A percentile compares a stretch with the other conserved stretches of the same genome.
Evolutionary conservation across 306 rosid genomes (phyloP).

Genomic region (Betula pendula): DNA sequence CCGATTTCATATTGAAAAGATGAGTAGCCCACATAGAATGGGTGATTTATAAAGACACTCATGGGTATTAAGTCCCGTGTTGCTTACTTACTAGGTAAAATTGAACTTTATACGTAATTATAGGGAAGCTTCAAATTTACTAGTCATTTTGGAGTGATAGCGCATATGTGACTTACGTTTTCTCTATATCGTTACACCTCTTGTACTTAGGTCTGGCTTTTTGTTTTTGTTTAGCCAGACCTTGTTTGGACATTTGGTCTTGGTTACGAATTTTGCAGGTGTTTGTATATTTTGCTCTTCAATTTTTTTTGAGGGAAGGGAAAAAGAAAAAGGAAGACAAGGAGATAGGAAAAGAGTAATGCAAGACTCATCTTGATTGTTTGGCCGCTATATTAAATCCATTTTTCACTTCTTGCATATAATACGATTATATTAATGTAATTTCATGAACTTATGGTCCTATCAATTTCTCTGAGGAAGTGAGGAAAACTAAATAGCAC

Average conservation of each 20-base stretch:
- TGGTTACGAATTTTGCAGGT: not conserved
- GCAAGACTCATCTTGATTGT: not conserved
- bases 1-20: too few relatives aligned
- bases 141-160: too few relatives aligned
- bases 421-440: not conserved
- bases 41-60: too few relatives aligned
- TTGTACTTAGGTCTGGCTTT: slow-evolving; percentile 39
- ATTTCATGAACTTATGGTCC: not conserved
- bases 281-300: not conserved
- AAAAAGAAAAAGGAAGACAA: not conserved
- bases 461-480: not conserved
- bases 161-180: too few relatives aligned
- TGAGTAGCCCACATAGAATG: too few relatives aligned
- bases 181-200: not conserved
- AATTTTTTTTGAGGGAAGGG: not conserved
- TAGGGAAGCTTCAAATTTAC: too few relatives aligned
- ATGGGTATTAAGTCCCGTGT: too few relatives aligned
- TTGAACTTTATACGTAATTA: too few relatives aligned
- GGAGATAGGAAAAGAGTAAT: not conserved
- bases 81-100: too few relatives aligned
- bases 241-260: slow-evolving; percentile 15
- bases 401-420: too few relatives aligned
- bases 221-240: slow-evolving; percentile 47
- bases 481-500: not conserved
- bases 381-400: not conserved